Base-by-base conservation (phyloP, 805 yeast species). In the Pachysolen tannophilus region DNA sequence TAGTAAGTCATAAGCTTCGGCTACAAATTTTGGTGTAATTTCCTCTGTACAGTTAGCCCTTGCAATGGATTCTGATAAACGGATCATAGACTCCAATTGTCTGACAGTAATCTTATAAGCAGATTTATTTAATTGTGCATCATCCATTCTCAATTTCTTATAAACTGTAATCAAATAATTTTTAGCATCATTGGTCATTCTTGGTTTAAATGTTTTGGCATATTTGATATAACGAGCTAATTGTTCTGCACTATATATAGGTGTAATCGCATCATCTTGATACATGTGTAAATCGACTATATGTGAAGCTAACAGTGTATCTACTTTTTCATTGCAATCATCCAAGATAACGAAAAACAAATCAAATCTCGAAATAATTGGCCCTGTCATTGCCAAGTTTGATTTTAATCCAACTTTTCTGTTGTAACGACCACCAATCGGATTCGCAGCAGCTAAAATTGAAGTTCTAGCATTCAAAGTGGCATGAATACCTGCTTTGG, bases 401-500 rank as follows among this genome's bases (percentile, higher is more conserved):
- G 94, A 78, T 43, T 95, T 68, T 40, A 92, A 67, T 2, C 94
- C 83, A 32, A 78, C 56, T 52, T 85, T 87, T 38, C 95, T 72
- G 58, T 92, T 90, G 57, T 92, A 92, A 49, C 98, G 68, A 34
- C 98, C 98, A n/a, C 87, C 94, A 38, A 92, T 76, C 16, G 98
- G 98, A 56, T 92, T 92, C 1, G 98, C 98, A n/a, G 98, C 97
- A 0, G 98, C 98, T 33, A 92, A 62, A 48, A 92, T 92, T 0
- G 97, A 86, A 0, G 98, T 86, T 52, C 98, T 73, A 2, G 98
- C 98, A 56, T 92, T 92, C 50, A 92, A 65, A 1, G 98, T 92
- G 2, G 98, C 97, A 53, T 92, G 97, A 44, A 92, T 92, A 52
- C 98, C 98, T 1, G 98, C 98, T 57, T 92, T 92, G 8, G 98